Conservation (phyloP, 768 basidiomycete genomes). For the Hemileccinum rubropunctum region DNA sequence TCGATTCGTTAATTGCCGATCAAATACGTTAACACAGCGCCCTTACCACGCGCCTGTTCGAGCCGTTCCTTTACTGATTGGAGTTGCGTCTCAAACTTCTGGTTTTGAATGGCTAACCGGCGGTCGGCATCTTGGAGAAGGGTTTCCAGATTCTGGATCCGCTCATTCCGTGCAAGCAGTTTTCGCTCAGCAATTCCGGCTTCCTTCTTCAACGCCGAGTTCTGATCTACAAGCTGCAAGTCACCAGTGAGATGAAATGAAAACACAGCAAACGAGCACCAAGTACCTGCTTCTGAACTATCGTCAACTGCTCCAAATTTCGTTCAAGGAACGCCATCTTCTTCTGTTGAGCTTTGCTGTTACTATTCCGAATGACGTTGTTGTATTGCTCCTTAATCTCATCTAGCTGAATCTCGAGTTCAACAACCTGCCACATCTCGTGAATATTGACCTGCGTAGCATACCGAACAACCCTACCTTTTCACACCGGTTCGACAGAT, state of each 20-base stretch:
- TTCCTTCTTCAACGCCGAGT: slow-evolving; percentile 95
- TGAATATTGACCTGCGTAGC: slow-evolving; percentile 15
- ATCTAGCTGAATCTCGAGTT: slow-evolving; percentile 97
- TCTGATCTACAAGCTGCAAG: slow-evolving; percentile 92
- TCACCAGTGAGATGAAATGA: slow-evolving; percentile 12
- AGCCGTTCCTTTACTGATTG: slow-evolving; percentile 90
- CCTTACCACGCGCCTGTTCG: slow-evolving; percentile 87
- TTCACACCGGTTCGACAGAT: slow-evolving; percentile 98
- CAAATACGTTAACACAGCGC: slow-evolving; percentile 10
- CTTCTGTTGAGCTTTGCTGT: slow-evolving; percentile 97
- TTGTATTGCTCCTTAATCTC: slow-evolving; percentile 99
- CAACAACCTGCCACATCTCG: slow-evolving; percentile 71
- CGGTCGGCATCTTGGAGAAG: slow-evolving; percentile 93
- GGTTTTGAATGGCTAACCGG: slow-evolving; percentile 86
- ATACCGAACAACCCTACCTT: slow-evolving; percentile 56
- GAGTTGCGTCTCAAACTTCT: slow-evolving; percentile 92
- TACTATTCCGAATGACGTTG: slow-evolving; percentile 96
- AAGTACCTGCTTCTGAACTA: slow-evolving; percentile 98
- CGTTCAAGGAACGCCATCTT: slow-evolving; percentile 99
- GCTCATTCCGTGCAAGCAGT: slow-evolving; percentile 92
- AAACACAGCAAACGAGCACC: slow-evolving; percentile 14
- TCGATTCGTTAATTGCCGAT: slow-evolving; percentile 30
- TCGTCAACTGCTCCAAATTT: slow-evolving; percentile 90
- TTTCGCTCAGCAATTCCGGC: slow-evolving; percentile 96
- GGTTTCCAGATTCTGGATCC: slow-evolving; percentile 94